These are phyloP conservation scores for Candida stauntonica DNA, from an alignment of 805 yeast genomes.

Conservation along the genomic window DNA sequence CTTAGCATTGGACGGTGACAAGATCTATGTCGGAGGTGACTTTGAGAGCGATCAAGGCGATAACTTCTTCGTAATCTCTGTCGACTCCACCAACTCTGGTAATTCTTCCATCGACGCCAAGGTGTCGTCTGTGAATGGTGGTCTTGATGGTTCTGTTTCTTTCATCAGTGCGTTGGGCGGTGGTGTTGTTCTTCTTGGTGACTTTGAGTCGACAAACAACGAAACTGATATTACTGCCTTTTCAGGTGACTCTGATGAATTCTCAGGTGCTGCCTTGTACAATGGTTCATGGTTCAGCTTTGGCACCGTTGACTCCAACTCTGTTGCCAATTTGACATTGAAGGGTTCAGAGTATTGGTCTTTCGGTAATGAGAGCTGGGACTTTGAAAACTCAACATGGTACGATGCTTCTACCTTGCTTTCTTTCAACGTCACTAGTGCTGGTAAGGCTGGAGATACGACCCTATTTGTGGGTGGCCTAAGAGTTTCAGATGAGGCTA, in stretches of 20 bases:
- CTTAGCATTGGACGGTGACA: conserved; percentile 29
- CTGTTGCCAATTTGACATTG: conserved; percentile 27
- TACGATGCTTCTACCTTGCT: conserved; percentile 25
- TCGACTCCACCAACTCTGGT: conserved; percentile 18
- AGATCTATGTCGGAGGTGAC: conserved; percentile 47
- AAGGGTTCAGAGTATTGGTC: conserved; percentile 38
- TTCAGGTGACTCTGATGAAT: conserved; percentile 26
- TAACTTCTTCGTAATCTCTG: conserved; percentile 33
- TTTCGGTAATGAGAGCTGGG: conserved; percentile 41
- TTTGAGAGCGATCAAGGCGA: conserved; percentile 36
- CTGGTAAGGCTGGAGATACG: conserved; percentile 14
- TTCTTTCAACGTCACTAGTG: conserved; percentile 30
- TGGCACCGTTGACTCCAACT: conserved; percentile 28
- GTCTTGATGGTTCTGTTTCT: conserved; percentile 37
- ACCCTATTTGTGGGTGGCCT: conserved; percentile 26
- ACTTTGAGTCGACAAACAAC: conserved; percentile 35
- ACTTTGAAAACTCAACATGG: conserved; percentile 35
- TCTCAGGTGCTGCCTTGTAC: conserved; percentile 35
- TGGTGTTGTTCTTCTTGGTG: conserved; percentile 44
- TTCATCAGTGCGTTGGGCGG: conserved; percentile 30
- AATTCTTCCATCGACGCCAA: conserved; percentile 15
- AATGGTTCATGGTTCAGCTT: conserved; percentile 41
- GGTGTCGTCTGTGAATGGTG: conserved; percentile 30
- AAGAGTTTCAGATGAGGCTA: conserved; percentile 16
- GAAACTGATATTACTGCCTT: conserved; percentile 29